A percentile compares a stretch with the other conserved stretches of the same genome.
These are phyloP conservation scores for Pisolithus tinctorius DNA, from an alignment of 768 basidiomycete genomes.

Conservation along the genomic window DNA sequence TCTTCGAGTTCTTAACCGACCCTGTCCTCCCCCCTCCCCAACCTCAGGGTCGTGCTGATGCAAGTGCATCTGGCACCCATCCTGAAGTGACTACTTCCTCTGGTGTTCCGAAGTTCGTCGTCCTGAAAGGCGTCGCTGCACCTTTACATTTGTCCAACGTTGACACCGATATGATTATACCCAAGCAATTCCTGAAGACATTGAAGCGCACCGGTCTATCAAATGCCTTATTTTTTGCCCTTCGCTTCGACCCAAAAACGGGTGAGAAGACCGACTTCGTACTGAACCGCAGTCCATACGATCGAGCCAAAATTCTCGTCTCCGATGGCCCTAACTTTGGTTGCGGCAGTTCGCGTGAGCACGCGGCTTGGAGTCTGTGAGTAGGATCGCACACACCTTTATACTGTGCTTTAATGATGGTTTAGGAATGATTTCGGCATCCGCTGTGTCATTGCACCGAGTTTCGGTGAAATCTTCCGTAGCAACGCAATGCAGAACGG, in stretches of 20 bases:
- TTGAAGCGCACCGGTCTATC: conserved; percentile 85
- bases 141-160: conserved; percentile 80
- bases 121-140: conserved; percentile 69
- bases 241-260: conserved; percentile 71
- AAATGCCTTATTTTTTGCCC: conserved; percentile 73
- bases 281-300: conserved; percentile 74
- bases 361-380: conserved; percentile 83
- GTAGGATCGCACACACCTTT: conserved; percentile 21
- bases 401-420: conserved; percentile 2
- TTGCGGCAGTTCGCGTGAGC: conserved; percentile 85
- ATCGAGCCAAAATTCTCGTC: conserved; percentile 71
- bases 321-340: conserved; percentile 88
- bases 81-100: conserved; percentile 40
- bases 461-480: conserved; percentile 87
- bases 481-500: conserved; percentile 92
- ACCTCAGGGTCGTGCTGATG: conserved; percentile 31
- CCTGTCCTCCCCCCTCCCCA: conserved; percentile 51
- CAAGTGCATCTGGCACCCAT: conserved; percentile 25
- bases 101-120: conserved; percentile 53
- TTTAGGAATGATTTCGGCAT: conserved; percentile 84
- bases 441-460: conserved; percentile 79
- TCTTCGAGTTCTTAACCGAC: conserved; percentile 73
- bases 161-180: conserved; percentile 93
- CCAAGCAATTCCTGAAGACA: conserved; percentile 91
- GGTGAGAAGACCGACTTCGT: conserved; percentile 80